Evolutionary conservation across 176 grass and related monocot species (phyloP).

Genomic region (Carex scoparia): DNA sequence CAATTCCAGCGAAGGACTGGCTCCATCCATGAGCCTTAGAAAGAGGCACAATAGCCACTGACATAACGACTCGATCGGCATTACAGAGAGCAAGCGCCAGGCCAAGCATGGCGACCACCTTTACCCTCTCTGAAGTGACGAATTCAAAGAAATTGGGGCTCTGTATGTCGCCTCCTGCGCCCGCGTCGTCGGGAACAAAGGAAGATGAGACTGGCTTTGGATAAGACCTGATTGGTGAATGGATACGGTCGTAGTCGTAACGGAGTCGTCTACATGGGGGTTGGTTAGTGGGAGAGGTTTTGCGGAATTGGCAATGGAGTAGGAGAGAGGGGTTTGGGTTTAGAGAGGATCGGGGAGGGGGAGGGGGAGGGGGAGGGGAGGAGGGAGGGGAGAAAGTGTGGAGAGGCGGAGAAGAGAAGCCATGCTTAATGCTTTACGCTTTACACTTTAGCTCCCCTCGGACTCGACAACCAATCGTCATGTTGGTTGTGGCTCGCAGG

Average conservation of each 20-base stretch:
- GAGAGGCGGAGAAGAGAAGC: constrained; percentile 28
- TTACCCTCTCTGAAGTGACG: constrained; percentile 88
- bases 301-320: not conserved
- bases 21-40: constrained; percentile 74
- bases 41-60: constrained; percentile 87
- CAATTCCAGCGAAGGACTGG: constrained; percentile 65
- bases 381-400: not conserved
- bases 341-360: not conserved
- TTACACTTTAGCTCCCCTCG: too few relatives aligned
- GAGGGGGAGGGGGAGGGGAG: not conserved
- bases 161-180: constrained; percentile 15
- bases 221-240: constrained; percentile 5
- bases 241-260: not conserved
- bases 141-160: constrained; percentile 42
- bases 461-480: too few relatives aligned
- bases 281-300: not conserved
- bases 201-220: constrained; percentile 1
- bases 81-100: constrained; percentile 89
- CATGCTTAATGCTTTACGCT: not conserved
- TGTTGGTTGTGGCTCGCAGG: too few relatives aligned
- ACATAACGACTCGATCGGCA: constrained; percentile 96
- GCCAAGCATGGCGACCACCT: constrained; percentile 81
- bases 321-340: not conserved
- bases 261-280: not conserved
- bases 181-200: constrained; percentile 23